phyloP scores from a whole-genome alignment of 192 early-diverging fungal species.

The Powellomyces hirtus region DNA sequence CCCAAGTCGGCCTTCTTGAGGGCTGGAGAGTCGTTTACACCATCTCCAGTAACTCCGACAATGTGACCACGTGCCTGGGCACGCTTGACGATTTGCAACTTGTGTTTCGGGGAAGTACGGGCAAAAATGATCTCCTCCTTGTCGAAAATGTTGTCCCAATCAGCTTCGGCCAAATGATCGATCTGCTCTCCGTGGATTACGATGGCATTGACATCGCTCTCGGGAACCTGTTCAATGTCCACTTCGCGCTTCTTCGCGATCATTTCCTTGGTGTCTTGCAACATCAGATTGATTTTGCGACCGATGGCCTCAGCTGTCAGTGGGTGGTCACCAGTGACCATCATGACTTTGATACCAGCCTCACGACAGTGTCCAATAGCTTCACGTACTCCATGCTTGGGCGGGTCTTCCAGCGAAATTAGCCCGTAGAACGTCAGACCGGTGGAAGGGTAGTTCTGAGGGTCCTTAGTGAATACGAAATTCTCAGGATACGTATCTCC shows the following conservation, averaged over 20 bases:
- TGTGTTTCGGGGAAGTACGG: constrained; percentile 93
- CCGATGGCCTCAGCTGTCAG: constrained; percentile 94
- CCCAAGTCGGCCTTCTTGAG: constrained; percentile 96
- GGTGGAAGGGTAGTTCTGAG: constrained; percentile 65
- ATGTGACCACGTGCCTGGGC: constrained; percentile 92
- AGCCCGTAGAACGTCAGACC: constrained; percentile 49
- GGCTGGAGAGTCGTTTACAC: constrained; percentile 95
- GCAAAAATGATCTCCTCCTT: constrained; percentile 97
- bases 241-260: constrained; percentile 68
- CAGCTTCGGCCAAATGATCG: constrained; percentile 71
- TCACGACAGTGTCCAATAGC: constrained; percentile 89
- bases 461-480: constrained; percentile 73
- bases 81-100: constrained; percentile 92
- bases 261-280: constrained; percentile 80
- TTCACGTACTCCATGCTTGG: constrained; percentile 97
- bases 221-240: constrained; percentile 59
- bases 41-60: constrained; percentile 96
- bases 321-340: constrained; percentile 98
- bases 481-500: constrained; percentile 67
- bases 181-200: constrained; percentile 92
- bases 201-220: constrained; percentile 84
- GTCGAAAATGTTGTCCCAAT: constrained; percentile 92
- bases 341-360: constrained; percentile 95
- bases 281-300: constrained; percentile 92
- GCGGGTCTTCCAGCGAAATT: constrained; percentile 91